Conservation (phyloP, 352 stramenopile species). For the Nothophytophthora sp. region DNA sequence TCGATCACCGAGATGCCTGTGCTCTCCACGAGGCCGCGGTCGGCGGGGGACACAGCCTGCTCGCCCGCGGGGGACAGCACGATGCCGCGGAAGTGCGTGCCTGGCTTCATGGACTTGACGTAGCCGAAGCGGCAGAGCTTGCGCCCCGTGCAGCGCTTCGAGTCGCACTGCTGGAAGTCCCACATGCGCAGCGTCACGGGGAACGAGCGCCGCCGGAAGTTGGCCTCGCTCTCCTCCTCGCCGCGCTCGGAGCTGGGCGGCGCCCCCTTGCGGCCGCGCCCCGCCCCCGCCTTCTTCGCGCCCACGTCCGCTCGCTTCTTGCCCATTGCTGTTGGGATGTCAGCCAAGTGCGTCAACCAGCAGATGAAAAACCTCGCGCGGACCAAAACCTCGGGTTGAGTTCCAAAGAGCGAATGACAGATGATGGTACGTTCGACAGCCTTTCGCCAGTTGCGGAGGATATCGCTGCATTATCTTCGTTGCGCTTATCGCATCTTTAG, state of each 20-base stretch:
- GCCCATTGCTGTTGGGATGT: constrained; percentile 21
- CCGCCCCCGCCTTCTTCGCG: constrained; percentile 14
- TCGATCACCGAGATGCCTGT: constrained; percentile 96
- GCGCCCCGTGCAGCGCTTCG: constrained; percentile 93
- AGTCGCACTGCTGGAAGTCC: constrained; percentile 96
- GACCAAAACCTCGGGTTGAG: no score
- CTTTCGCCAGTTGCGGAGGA: no score
- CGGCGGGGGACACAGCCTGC: constrained; percentile 89
- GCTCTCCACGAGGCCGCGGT: constrained; percentile 73
- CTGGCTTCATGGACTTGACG: constrained; percentile 92
- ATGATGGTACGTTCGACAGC: no score
- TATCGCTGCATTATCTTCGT: no score
- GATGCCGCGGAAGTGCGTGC: constrained; percentile 93
- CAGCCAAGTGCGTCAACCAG: no score
- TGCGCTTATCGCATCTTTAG: no score
- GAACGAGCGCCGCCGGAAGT: constrained; percentile 73
- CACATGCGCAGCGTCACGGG: constrained; percentile 91
- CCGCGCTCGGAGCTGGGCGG: constrained; percentile 24
- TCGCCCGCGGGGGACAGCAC: constrained; percentile 94
- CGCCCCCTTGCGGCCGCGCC: background rate
- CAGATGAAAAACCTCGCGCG: no score
- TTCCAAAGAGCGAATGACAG: no score
- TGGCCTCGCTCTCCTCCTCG: constrained; percentile 69
- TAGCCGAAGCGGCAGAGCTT: constrained; percentile 93
- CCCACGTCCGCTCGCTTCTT: constrained; percentile 30